Base-by-base conservation (phyloP, 495 filamentous ascomycete species). In the Penicillium fimorum region DNA sequence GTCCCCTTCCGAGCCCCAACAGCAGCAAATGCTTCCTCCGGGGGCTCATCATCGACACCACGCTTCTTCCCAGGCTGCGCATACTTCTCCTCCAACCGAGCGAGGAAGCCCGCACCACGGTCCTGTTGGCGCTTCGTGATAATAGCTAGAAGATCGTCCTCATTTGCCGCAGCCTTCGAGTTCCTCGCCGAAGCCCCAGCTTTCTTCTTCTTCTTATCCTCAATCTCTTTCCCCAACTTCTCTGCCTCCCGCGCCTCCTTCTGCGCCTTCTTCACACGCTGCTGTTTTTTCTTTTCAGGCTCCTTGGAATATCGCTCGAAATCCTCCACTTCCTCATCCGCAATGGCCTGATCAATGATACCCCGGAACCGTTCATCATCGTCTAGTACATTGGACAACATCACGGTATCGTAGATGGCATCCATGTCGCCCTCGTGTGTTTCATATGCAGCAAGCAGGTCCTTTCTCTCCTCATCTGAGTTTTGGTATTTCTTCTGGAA, bases 301-400 rank as follows among this genome's bases (percentile, higher is more conserved):
- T 96, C 91, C 12, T 87, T 75, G 5, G 79, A 81, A 68, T 93
- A 97, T 18, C 80, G 77, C 22, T 79, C 73, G 68, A 84, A 92
- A 2, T 70, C 71, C 58, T 87, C 67, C 4, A 91, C 87, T 37
- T 87, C 79, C 0, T 80, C 83, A 5, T 70, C 77, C 41, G 76
- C 76, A 64, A 98, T 92, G n/a, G 88, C 95, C 44, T 82, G 73
- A 63, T 96, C 85, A 51, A 98, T 90, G 29, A 92, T 88, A 5
- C 57, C 72, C 8, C 88, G 81, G 70, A 96, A 96, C 24, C 94
- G 81, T 47, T 87, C 86, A 53, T 97, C 94, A 56, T 97, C 94
- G 54, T 93, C 88, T 0, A 92, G 65, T 8, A 89, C 84, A 66
- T 93, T 82, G 57, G 87, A 91, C 22, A 94, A 78, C 89, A 97